These are phyloP conservation scores for Solanum paucissectum DNA, from an alignment of 257 asterid species.

Conservation along the genomic window DNA sequence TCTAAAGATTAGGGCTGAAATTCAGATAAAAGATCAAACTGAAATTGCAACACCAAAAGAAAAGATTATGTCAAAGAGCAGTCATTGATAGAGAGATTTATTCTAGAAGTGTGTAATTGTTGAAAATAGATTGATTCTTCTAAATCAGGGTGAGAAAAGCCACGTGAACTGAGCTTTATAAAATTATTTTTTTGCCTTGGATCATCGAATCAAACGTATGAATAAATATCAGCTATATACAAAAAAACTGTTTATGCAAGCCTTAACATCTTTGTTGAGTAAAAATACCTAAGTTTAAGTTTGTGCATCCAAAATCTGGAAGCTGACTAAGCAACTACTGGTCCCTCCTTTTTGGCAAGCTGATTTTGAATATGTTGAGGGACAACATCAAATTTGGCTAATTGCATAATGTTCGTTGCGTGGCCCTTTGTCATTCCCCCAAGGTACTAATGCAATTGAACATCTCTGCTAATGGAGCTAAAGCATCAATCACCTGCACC, in stretches of 20 bases:
- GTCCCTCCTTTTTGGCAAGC: conserved; percentile 65
- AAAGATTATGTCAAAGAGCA: too few relatives aligned
- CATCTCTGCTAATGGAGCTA: conserved; percentile 98
- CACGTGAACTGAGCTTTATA: too few relatives aligned
- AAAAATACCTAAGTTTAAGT: background rate
- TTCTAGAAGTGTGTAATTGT: too few relatives aligned
- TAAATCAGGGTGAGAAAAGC: too few relatives aligned
- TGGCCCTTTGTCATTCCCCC: conserved; percentile 95
- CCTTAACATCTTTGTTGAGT: background rate
- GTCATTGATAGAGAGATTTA: too few relatives aligned
- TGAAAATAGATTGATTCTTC: too few relatives aligned
- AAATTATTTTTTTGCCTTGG: too few relatives aligned
- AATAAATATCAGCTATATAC: background rate
- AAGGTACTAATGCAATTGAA: conserved; percentile 87
- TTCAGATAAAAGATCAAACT: too few relatives aligned
- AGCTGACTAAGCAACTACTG: conserved; percentile 49
- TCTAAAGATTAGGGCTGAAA: too few relatives aligned
- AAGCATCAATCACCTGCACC: conserved; percentile 75
- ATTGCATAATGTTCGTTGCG: conserved; percentile 88
- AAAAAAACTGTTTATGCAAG: background rate
- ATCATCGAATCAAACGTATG: background rate
- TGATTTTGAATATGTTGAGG: conserved; percentile 93
- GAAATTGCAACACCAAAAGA: too few relatives aligned
- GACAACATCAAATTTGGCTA: conserved; percentile 87
- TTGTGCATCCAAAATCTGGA: background rate